Base-by-base conservation (phyloP, 1,284 basidiomycete genomes). In the Taiwanofungus camphoratus region DNA sequence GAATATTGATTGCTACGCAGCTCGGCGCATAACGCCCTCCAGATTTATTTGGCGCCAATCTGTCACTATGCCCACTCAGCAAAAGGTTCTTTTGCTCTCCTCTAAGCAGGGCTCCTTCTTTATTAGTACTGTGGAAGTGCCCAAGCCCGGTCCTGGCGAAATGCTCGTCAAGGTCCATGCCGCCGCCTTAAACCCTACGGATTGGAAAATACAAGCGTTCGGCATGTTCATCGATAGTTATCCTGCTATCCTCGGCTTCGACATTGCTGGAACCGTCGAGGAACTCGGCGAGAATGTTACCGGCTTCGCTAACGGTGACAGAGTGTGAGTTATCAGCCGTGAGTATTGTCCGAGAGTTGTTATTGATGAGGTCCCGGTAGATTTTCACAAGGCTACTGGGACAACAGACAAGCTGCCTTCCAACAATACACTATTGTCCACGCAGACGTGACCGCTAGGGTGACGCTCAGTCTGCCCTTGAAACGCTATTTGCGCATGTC, bases 141-240 rank as follows among this genome's bases (percentile, higher is more conserved):
- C 54, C 8, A 44, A 49, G 27, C 67, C 70, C 3, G 63, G 58
- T 11, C 49, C 61, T 0, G 68, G 66, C 3, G 60, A 72, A 42
- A 42, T 74, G 15, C 60, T 71, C 12, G 58, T 76, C 42, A 71
- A 69, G 46, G 56, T 70, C 38, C 43, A 59, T 9, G 57, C 69
- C 0, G 52, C 59, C 1, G 67, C 62, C 2, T 59, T 77, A 7
- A 76, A 76, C 50, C 73, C 73, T 4, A 48, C 69, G 9, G 74
- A 75, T 53, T 74, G 64, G 54, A 72, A 71, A 48, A 23, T 67
- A 13, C 65, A 63, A 26, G 57, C 52, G 27, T 54, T 48, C 27
- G 52, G 49, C 9, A 4, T 50, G 13, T 34, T 57, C 27, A 12
- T 56, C 7, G 39, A 54, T 1, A 49, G 48, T 3, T 63, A 51